These are phyloP conservation scores for Lasiodiplodia citricola DNA, from an alignment of 2,329 filamentous ascomycete species.

Conservation along the genomic window DNA sequence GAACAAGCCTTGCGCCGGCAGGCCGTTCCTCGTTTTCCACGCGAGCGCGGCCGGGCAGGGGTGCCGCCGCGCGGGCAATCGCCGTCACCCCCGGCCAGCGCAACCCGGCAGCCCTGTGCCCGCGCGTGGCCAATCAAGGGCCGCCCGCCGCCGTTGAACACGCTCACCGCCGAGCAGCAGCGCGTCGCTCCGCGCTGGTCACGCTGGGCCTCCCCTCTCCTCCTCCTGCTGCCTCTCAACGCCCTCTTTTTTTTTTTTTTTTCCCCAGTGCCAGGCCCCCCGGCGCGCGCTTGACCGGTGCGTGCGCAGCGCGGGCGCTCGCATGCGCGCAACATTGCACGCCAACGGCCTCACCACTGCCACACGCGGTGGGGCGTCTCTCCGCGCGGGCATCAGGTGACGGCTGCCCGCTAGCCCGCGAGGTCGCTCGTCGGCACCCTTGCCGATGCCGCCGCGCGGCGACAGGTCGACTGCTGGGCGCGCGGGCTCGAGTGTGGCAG, in stretches of 20 bases:
- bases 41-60: constrained; percentile 14
- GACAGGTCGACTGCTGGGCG: constrained; percentile 14
- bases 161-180: constrained; percentile 24
- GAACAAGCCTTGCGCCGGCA: constrained; percentile 22
- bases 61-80: constrained; percentile 11
- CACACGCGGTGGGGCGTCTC: constrained; percentile 11
- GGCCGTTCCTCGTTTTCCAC: constrained; percentile 25
- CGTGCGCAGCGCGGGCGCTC: not conserved
- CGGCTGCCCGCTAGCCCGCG: not conserved
- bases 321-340: constrained; percentile 20
- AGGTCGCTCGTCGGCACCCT: not conserved
- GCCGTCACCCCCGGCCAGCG: constrained; percentile 6
- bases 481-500: not conserved
- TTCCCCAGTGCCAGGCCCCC: constrained; percentile 22
- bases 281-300: constrained; percentile 13
- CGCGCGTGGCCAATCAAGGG: constrained; percentile 3
- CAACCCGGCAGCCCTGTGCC: constrained; percentile 20
- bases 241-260: not conserved
- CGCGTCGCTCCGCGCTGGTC: constrained; percentile 8
- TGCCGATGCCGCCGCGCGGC: constrained; percentile 23
- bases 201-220: constrained; percentile 5
- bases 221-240: constrained; percentile 8
- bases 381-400: constrained; percentile 13
- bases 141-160: constrained; percentile 11
- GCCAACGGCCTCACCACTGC: constrained; percentile 15